A percentile compares a stretch with the other conserved stretches of the same genome.
phyloP scores from a whole-genome alignment of 139 green algal genomes.

The Auxenochlorella pyrenoidosa region DNA sequence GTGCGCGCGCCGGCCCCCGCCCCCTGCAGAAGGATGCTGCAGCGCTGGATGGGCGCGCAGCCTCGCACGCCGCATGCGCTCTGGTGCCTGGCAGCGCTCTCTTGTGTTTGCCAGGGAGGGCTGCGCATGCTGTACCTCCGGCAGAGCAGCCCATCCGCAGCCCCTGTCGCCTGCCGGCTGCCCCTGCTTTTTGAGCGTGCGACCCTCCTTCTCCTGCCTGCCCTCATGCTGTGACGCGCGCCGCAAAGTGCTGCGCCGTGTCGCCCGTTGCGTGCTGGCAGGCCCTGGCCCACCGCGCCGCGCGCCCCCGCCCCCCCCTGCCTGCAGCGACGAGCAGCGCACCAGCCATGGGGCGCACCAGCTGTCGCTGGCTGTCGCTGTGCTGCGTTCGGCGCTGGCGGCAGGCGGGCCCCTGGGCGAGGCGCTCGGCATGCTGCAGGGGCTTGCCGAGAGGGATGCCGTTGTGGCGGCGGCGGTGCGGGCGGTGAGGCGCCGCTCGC shows the following conservation, averaged over 20 bases:
- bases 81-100: too few relatives aligned
- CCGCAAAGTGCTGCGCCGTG: too few relatives aligned
- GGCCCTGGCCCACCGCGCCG: too few relatives aligned
- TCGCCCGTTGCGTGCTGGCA: too few relatives aligned
- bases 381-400: conserved; percentile 43
- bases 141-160: neutral
- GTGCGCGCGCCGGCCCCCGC: neutral
- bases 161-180: neutral
- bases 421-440: conserved; percentile 16
- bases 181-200: neutral
- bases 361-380: neutral
- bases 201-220: too few relatives aligned
- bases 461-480: conserved; percentile 36
- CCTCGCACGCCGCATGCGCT: too few relatives aligned
- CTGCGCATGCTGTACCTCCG: too few relatives aligned
- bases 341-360: neutral
- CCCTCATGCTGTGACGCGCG: neutral
- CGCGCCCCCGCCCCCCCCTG: too few relatives aligned
- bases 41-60: too few relatives aligned
- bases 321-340: conserved; percentile 21
- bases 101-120: too few relatives aligned
- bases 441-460: neutral
- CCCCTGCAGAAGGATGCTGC: neutral
- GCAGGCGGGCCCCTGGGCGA: conserved; percentile 27
- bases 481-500: neutral